phyloP scores from a whole-genome alignment of 305 asterid species.

The Solanum hybrid region DNA sequence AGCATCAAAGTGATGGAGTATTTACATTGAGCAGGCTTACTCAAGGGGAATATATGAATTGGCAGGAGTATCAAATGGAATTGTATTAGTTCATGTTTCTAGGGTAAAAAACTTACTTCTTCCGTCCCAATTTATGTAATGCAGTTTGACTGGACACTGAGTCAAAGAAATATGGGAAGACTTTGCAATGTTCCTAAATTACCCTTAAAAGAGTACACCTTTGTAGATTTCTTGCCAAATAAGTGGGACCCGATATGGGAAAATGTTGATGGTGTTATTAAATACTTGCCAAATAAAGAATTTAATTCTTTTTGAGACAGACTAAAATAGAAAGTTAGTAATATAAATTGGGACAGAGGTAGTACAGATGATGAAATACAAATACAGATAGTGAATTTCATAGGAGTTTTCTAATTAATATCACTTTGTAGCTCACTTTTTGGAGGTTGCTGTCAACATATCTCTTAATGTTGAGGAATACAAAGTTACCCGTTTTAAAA shows the following conservation, averaged over 20 bases:
- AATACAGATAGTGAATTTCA: not conserved
- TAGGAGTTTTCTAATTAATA: not conserved
- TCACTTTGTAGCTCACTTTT: not conserved
- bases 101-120: not conserved
- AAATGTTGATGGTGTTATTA: not conserved
- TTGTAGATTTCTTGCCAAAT: not conserved
- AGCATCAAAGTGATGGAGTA: not conserved
- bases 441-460: not conserved
- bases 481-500: not conserved
- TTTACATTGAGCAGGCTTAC: not conserved
- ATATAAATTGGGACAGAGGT: not conserved
- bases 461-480: not conserved
- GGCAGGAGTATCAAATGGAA: not conserved
- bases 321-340: not conserved
- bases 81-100: not conserved
- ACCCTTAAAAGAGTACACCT: not conserved
- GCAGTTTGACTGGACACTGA: not conserved
- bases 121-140: not conserved
- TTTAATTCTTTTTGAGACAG: not conserved
- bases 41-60: not conserved
- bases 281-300: not conserved
- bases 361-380: not conserved
- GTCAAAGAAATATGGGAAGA: not conserved
- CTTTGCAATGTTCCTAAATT: not conserved
- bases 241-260: not conserved